Base-by-base conservation (phyloP, 345 rosid genomes). In the Nephelium lappaceum region DNA sequence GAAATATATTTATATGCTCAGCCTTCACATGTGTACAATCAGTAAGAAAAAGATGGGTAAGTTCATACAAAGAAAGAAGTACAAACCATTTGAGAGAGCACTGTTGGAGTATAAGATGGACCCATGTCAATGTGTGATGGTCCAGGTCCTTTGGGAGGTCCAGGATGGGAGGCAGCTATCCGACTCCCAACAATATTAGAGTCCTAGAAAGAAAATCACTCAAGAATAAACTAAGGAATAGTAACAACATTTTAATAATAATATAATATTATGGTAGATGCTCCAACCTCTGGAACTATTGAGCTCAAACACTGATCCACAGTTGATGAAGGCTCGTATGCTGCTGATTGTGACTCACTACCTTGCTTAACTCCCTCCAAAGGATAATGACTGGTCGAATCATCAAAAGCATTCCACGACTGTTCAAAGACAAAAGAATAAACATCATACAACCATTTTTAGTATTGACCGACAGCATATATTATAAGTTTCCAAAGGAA, bases 351-450 rank as follows among this genome's bases (percentile, higher is more conserved):
- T 9, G 72, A 79, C 83, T 86, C 89, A 68, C 69, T 67, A 71
- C 15, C 78, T 78, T 85, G 87, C 75, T 72, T 80, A 43, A 69
- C 61, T 41, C 79, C 84, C 75, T 64, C 88, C 18, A 64, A 49
- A 62, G 98, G 71, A 83, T 77, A 73, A 62, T 81, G 82, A 67
- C 80, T 69, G 64, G 70, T 75, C 81, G 86, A 81, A 78, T 81
- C 77, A 1, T 78, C 89, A 78, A 96, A 96, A 74, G 97, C 95
- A 89, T 88, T 90, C 98, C 98, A 90, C 60, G 87, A 84, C 98
- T 94, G 93, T 80, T 80, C 24, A 81, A 63, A 80, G 67, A 47
- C 62, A 80, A 81, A 79, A 36, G 11, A 21, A 60, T 36, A 16
- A 72, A 61, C 23, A 67, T 60, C 5, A 79, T 31, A 72, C 18